phyloP scores from a whole-genome alignment of 228 moss, liverwort and hornwort species.

The Sphagnum fallax region DNA sequence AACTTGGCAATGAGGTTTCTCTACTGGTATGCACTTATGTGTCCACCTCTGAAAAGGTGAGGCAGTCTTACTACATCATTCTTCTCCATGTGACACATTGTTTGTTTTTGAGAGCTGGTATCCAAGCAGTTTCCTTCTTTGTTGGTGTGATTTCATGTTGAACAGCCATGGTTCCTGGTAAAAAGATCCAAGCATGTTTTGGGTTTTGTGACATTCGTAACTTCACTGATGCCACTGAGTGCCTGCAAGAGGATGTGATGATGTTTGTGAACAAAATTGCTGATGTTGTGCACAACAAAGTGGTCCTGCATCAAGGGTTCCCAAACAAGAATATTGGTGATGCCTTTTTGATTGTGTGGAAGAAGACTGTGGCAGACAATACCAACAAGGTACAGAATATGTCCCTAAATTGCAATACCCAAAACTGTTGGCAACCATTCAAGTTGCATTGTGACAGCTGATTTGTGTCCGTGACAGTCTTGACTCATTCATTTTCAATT shows the following conservation, averaged over 20 bases:
- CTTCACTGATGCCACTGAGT: constrained; percentile 95
- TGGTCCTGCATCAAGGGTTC: constrained; percentile 85
- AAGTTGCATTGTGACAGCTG: too few species aligned
- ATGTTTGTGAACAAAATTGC: constrained; percentile 99
- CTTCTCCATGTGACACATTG: too few species aligned
- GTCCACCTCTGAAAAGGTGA: too few species aligned
- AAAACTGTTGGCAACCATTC: too few species aligned
- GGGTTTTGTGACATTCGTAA: constrained; percentile 97
- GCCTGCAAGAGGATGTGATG: constrained; percentile 98
- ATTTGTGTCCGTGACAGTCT: too few species aligned
- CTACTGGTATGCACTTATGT: too few species aligned
- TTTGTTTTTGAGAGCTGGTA: too few species aligned
- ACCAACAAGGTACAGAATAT: constrained; percentile 51
- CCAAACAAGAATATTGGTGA: constrained; percentile 99
- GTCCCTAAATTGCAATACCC: neutral
- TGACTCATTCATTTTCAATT: neutral
- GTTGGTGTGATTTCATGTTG: neutral
- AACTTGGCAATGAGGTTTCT: too few species aligned
- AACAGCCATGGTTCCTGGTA: constrained; percentile 91
- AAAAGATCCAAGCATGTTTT: constrained; percentile 93
- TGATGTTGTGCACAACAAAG: constrained; percentile 91
- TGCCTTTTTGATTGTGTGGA: constrained; percentile 96
- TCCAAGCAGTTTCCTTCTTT: too few species aligned
- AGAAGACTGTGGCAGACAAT: constrained; percentile 74
- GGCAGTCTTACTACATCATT: too few species aligned